phyloP scores from a whole-genome alignment of 2,329 filamentous ascomycete species.

The Xylariaceae sp. region DNA sequence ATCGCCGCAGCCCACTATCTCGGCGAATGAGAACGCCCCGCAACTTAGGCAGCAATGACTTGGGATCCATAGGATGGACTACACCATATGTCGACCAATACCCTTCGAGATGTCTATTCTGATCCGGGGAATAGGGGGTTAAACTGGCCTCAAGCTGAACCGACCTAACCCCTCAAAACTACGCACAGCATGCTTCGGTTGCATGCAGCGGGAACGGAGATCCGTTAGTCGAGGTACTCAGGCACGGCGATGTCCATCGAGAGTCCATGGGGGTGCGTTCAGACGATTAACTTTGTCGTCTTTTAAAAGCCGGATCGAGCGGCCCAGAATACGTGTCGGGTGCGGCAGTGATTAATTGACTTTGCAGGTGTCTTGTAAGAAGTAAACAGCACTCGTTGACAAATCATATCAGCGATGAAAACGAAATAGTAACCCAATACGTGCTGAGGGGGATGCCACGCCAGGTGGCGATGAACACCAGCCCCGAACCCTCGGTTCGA shows the following conservation, averaged over 20 bases:
- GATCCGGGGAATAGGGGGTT: constrained; percentile 5
- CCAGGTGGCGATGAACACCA: background rate
- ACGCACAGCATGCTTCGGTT: constrained; percentile 3
- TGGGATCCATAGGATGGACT: background rate
- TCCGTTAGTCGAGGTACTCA: background rate
- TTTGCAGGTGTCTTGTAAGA: background rate
- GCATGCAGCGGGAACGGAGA: constrained; percentile 3
- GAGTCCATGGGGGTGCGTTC: background rate
- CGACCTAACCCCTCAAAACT: background rate
- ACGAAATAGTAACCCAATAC: background rate
- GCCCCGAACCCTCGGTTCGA: background rate
- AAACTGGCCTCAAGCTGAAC: constrained; percentile 5
- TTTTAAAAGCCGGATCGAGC: background rate
- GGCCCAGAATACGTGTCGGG: background rate
- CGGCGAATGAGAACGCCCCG: constrained; percentile 10
- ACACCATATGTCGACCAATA: constrained; percentile 1
- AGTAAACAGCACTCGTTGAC: background rate
- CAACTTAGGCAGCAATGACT: constrained; percentile 14
- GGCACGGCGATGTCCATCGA: constrained; percentile 1
- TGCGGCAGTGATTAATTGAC: background rate
- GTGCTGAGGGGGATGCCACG: background rate
- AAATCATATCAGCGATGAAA: background rate
- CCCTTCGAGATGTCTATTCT: background rate
- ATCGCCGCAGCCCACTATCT: background rate
- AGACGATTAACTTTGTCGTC: background rate